Conservation (phyloP, 305 asterid species). For the Withania somnifera region DNA sequence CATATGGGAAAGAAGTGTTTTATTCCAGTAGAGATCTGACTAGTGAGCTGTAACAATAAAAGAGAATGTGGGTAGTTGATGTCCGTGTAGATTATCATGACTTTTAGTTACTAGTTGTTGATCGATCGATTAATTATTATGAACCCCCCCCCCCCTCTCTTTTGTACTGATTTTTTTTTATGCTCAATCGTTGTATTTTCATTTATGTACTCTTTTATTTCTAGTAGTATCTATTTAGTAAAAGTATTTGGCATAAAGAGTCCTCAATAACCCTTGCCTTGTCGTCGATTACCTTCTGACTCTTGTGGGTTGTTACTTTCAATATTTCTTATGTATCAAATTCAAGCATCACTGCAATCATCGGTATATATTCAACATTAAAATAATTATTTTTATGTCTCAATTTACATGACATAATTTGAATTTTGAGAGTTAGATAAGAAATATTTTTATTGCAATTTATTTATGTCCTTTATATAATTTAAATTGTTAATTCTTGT, state of each 20-base stretch:
- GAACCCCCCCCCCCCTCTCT: neutral
- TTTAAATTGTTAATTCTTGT: too few species aligned
- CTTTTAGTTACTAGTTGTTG: neutral
- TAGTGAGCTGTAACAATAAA: constrained; percentile 2
- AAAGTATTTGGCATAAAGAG: too few species aligned
- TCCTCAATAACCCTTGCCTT: too few species aligned
- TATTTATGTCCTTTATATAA: too few species aligned
- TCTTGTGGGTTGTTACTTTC: neutral
- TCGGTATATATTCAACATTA: too few species aligned
- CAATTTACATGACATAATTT: too few species aligned
- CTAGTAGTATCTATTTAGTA: neutral
- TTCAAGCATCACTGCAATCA: neutral
- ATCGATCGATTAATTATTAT: neutral
- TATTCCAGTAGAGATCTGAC: neutral
- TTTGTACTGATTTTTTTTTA: neutral
- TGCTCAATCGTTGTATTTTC: neutral
- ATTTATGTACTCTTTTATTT: neutral
- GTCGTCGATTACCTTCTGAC: too few species aligned
- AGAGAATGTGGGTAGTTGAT: constrained; percentile 20
- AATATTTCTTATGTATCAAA: neutral
- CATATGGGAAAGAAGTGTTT: neutral
- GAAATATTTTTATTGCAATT: too few species aligned
- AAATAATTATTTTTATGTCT: too few species aligned
- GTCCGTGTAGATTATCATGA: constrained; percentile 3
- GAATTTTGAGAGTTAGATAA: too few species aligned